Conservation (phyloP, 2,329 filamentous ascomycete genomes). For the Talaromyces sp. region DNA sequence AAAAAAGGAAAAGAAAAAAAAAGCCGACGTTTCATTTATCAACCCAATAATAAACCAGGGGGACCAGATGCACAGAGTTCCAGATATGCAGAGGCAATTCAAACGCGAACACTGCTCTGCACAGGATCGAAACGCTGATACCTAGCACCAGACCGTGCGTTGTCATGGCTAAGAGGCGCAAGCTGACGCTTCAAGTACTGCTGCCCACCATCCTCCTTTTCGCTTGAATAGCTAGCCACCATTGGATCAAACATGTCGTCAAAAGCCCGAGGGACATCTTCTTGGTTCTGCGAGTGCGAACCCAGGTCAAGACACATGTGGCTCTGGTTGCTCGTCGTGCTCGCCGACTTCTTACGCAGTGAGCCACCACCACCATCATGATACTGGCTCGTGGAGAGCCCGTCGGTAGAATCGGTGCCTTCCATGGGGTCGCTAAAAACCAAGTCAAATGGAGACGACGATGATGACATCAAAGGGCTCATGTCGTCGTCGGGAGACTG, state of each 20-base stretch:
- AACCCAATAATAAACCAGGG: too few relatives aligned
- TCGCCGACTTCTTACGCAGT: constrained; percentile 19
- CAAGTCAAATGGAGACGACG: constrained; percentile 3
- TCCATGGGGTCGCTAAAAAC: constrained; percentile 37
- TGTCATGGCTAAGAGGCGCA: constrained; percentile 24
- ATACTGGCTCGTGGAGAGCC: constrained; percentile 24
- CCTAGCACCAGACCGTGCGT: constrained; percentile 18
- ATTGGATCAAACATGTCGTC: constrained; percentile 27
- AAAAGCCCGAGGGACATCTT: constrained; percentile 19
- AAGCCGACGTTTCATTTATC: too few relatives aligned
- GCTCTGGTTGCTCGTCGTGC: constrained; percentile 17
- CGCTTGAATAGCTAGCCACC: constrained; percentile 22
- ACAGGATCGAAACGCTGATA: constrained; percentile 31
- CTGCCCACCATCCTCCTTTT: constrained; percentile 19
- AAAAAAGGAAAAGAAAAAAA: too few relatives aligned
- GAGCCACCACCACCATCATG: constrained; percentile 24
- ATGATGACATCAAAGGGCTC: neutral
- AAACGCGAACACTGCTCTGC: constrained; percentile 30
- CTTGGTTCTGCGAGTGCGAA: constrained; percentile 18
- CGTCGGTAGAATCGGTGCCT: constrained; percentile 34
- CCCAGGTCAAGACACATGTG: constrained; percentile 24
- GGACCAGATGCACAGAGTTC: too few relatives aligned
- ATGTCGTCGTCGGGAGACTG: neutral
- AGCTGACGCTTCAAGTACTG: constrained; percentile 24
- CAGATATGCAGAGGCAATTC: neutral